These are phyloP conservation scores for Alisma plantagoaquatica DNA, from an alignment of 106 monocot genomes.

Conservation along the genomic window DNA sequence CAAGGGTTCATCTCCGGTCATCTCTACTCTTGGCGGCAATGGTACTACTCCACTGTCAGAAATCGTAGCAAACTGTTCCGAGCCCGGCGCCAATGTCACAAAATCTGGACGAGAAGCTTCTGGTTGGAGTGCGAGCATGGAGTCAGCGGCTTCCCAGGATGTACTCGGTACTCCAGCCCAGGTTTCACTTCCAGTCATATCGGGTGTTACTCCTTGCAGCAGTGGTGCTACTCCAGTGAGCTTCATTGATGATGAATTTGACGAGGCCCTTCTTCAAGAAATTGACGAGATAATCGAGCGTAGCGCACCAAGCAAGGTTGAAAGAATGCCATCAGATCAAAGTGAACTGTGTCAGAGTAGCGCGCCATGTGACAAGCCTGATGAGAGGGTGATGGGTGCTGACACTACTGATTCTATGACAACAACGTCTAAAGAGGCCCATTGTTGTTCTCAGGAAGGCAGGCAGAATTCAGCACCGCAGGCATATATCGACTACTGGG, in stretches of 20 bases:
- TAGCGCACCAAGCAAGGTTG: constrained; percentile 21
- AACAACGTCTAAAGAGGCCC: not conserved
- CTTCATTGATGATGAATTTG: constrained; percentile 41
- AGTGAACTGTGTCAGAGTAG: not conserved
- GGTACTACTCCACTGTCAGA: too few species aligned
- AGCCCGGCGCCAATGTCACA: too few species aligned
- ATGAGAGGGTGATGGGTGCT: constrained; percentile 1
- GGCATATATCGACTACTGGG: constrained; percentile 50
- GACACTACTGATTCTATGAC: not conserved
- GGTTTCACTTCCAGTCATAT: too few species aligned
- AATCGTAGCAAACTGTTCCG: too few species aligned
- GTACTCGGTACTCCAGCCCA: too few species aligned
- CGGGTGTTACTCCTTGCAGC: too few species aligned
- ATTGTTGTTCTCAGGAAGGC: not conserved
- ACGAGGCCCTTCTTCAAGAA: constrained; percentile 41
- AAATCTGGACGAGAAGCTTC: too few species aligned
- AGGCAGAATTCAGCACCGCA: constrained; percentile 18
- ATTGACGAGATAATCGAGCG: constrained; percentile 48
- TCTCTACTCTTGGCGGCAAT: too few species aligned
- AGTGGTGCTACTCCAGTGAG: too few species aligned
- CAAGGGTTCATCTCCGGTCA: too few species aligned
- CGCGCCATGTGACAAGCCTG: not conserved
- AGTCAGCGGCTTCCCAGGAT: too few species aligned
- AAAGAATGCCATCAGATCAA: constrained; percentile 9
- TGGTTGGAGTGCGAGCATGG: too few species aligned